Percentiles rank a stretch among this genome's conserved stretches.
These are phyloP conservation scores for Euphorbia celastroides DNA, from an alignment of 441 rosid genomes.

Conservation along the genomic window DNA sequence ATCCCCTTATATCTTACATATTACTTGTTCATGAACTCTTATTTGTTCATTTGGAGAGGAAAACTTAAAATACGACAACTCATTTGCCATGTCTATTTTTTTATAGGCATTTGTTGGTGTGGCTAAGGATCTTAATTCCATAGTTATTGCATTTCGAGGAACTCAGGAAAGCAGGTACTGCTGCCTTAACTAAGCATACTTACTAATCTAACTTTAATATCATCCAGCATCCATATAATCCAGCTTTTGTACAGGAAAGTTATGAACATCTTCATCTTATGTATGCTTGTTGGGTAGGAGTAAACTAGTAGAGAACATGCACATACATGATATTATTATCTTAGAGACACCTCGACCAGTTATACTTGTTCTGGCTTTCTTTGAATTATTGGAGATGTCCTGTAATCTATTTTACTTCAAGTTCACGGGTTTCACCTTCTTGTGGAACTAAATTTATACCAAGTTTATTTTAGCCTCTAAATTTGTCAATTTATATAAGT, in stretches of 20 bases:
- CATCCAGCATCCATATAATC: background rate
- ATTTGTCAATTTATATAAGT: background rate
- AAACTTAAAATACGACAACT: background rate
- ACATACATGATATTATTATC: background rate
- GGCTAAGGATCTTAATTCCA: conserved; percentile 70
- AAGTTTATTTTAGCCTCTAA: background rate
- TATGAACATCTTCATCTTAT: background rate
- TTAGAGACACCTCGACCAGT: background rate
- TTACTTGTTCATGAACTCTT: background rate
- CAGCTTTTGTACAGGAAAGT: background rate
- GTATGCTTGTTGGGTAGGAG: background rate
- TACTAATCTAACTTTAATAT: background rate
- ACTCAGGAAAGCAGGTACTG: conserved; percentile 79
- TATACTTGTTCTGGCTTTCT: background rate
- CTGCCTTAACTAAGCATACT: background rate
- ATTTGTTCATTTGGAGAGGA: background rate
- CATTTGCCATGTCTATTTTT: conserved; percentile 5
- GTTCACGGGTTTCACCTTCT: background rate
- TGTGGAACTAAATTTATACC: background rate
- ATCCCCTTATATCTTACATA: conserved; percentile 4
- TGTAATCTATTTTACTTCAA: background rate
- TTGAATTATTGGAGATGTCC: background rate
- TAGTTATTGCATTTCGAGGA: conserved; percentile 90
- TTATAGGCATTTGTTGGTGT: conserved; percentile 86
- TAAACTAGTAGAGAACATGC: background rate